A percentile compares a stretch with the other conserved stretches of the same genome.
phyloP scores from a whole-genome alignment of 1,139 yeast species.

The Wickerhamiella pararugosa region DNA sequence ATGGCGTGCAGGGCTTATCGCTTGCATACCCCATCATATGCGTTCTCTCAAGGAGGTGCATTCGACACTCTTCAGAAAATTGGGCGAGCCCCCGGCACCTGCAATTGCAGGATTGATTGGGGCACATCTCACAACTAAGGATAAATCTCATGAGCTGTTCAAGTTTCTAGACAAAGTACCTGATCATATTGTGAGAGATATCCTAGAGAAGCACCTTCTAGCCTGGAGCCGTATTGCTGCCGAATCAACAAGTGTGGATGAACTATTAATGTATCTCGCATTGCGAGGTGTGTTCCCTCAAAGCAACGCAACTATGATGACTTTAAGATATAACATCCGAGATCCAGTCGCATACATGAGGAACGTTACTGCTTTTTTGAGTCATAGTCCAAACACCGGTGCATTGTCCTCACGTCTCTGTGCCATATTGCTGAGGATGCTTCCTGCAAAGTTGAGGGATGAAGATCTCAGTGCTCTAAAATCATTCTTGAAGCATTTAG shows the following conservation, averaged over 20 bases:
- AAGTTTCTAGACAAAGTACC: not conserved
- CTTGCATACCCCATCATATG: not conserved
- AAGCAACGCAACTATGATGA: not conserved
- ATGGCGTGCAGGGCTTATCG: conserved; percentile 3
- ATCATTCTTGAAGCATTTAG: too few species aligned
- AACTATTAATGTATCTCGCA: not conserved
- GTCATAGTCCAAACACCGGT: not conserved
- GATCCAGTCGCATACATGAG: not conserved
- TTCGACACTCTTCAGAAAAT: not conserved
- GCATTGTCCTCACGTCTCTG: too few species aligned
- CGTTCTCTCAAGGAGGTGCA: not conserved
- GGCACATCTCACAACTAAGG: not conserved
- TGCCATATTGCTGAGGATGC: too few species aligned
- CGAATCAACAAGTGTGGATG: not conserved
- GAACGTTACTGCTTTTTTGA: not conserved
- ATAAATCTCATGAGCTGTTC: not conserved
- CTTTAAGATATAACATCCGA: not conserved
- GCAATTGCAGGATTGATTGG: not conserved
- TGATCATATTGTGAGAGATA: not conserved
- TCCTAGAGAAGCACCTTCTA: not conserved
- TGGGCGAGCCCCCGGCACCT: not conserved
- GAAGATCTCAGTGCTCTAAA: too few species aligned
- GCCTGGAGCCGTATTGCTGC: not conserved
- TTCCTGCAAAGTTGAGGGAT: too few species aligned
- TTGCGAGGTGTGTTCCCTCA: not conserved